Percentiles rank a stretch among this genome's conserved stretches.
phyloP scores from a whole-genome alignment of 2,329 filamentous ascomycete species.

The Magnaporthiopsis poae region DNA sequence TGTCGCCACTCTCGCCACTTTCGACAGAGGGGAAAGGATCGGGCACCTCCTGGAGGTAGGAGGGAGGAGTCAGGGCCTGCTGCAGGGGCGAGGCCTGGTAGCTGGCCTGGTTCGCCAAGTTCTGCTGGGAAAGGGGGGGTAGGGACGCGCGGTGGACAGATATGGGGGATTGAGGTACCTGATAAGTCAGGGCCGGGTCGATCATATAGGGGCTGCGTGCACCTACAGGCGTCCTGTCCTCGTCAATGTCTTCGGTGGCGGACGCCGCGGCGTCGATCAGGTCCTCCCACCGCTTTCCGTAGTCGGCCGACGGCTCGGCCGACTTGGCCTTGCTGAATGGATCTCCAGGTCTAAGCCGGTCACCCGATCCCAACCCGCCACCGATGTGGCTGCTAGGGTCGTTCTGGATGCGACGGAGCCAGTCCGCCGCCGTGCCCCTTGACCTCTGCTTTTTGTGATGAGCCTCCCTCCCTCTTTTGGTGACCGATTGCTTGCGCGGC shows the following conservation, averaged over 20 bases:
- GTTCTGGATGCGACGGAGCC: slow-evolving; percentile 49
- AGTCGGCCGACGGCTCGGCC: slow-evolving; percentile 70
- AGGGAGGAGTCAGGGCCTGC: slow-evolving; percentile 78
- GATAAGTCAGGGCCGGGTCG: slow-evolving; percentile 33
- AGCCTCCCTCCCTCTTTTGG: slow-evolving; percentile 63
- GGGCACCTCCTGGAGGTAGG: slow-evolving; percentile 53
- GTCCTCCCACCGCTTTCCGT: slow-evolving; percentile 91
- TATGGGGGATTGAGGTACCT: slow-evolving; percentile 57
- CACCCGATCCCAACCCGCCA: slow-evolving; percentile 16
- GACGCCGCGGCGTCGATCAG: slow-evolving; percentile 87
- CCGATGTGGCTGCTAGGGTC: slow-evolving; percentile 22
- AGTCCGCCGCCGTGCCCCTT: slow-evolving; percentile 56
- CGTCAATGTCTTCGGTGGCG: slow-evolving; percentile 81
- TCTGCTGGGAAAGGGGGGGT: slow-evolving; percentile 51
- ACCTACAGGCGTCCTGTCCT: slow-evolving; percentile 79
- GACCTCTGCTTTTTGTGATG: slow-evolving; percentile 78
- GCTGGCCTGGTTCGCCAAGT: slow-evolving; percentile 44
- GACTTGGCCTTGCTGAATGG: slow-evolving; percentile 70
- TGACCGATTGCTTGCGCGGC: slow-evolving; percentile 76
- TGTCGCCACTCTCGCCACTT: slow-evolving; percentile 60
- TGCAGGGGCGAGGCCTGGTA: slow-evolving; percentile 88
- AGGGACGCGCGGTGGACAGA: slow-evolving; percentile 53
- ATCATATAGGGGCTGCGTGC: slow-evolving; percentile 24
- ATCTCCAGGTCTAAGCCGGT: slow-evolving; percentile 54
- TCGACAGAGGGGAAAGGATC: slow-evolving; percentile 88